Evolutionary conservation across 2,329 filamentous ascomycete species (phyloP).

Genomic region (Penicillium concentricum): DNA sequence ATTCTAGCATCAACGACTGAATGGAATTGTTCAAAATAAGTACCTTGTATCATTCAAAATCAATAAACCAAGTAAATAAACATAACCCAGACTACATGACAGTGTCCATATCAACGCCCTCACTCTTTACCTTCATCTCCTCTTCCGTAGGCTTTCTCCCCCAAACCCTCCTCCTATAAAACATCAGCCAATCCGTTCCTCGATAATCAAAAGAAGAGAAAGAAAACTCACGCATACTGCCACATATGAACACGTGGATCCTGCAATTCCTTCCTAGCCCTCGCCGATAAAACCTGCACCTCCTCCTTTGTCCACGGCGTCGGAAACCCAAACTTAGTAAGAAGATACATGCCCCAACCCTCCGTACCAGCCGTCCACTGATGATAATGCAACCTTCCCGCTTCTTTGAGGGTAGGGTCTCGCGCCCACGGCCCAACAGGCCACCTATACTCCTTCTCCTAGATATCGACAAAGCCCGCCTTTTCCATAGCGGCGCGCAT

Average conservation of each 20-base stretch:
- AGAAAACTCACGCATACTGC: conserved; percentile 2
- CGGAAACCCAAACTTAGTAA: conserved; percentile 20
- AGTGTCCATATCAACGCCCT: not conserved
- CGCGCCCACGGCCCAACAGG: conserved; percentile 29
- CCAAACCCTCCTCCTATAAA: conserved; percentile 2
- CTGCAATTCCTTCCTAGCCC: conserved; percentile 1
- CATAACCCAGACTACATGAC: not conserved
- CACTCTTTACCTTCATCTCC: not conserved
- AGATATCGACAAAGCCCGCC: conserved; percentile 30
- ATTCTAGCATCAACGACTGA: not conserved
- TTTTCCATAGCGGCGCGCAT: conserved; percentile 19
- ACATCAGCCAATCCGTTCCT: not conserved
- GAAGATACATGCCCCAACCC: conserved; percentile 22
- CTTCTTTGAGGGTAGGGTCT: conserved; percentile 25
- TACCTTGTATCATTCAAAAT: not conserved
- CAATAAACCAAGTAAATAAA: not conserved
- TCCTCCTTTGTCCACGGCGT: conserved; percentile 5
- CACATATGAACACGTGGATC: conserved; percentile 1
- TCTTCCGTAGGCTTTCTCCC: conserved; percentile 1
- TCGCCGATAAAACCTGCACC: conserved; percentile 4
- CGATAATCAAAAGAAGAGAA: not conserved
- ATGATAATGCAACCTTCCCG: conserved; percentile 38
- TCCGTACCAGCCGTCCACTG: conserved; percentile 25
- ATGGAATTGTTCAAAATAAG: not conserved
- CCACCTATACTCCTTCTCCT: conserved; percentile 21